Percentiles rank a stretch among this genome's conserved stretches.
phyloP scores from a whole-genome alignment of 2,329 filamentous ascomycete species.

The Phyllosticta capitalensis region DNA sequence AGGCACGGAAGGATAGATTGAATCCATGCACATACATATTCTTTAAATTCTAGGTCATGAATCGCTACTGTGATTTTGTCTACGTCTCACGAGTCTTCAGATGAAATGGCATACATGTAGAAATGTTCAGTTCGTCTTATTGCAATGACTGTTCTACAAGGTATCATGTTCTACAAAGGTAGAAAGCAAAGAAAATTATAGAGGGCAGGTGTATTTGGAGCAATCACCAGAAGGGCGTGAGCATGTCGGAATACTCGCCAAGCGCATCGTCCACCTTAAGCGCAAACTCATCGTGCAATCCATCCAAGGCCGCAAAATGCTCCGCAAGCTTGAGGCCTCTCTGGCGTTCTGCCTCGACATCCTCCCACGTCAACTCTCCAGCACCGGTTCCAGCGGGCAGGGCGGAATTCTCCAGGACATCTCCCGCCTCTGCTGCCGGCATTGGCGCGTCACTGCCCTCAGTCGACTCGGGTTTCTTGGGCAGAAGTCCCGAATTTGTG shows the following conservation, averaged over 20 bases:
- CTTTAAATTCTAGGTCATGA: neutral
- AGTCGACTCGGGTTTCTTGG: conserved; percentile 47
- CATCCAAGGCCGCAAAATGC: conserved; percentile 46
- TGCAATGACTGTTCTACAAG: neutral
- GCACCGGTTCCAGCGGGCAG: conserved; percentile 19
- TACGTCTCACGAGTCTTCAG: too few species aligned
- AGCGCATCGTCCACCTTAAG: conserved; percentile 33
- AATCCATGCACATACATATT: neutral
- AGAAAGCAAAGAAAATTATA: neutral
- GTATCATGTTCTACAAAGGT: conserved; percentile 1
- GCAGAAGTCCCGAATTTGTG: conserved; percentile 62
- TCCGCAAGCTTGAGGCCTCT: conserved; percentile 46
- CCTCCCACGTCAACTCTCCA: conserved; percentile 48
- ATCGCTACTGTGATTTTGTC: too few species aligned
- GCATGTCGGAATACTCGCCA: conserved; percentile 34
- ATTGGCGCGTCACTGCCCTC: neutral
- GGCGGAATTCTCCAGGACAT: conserved; percentile 11
- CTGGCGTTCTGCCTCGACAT: conserved; percentile 48
- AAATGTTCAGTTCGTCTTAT: too few species aligned
- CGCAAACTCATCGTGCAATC: conserved; percentile 42
- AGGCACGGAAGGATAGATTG: neutral
- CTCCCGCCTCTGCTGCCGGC: neutral
- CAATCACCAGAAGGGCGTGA: conserved; percentile 10
- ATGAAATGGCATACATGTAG: too few species aligned
- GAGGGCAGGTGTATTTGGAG: neutral